Base-by-base conservation (phyloP, 2,329 filamentous ascomycete genomes). In the Diaporthe citrichinensis region DNA sequence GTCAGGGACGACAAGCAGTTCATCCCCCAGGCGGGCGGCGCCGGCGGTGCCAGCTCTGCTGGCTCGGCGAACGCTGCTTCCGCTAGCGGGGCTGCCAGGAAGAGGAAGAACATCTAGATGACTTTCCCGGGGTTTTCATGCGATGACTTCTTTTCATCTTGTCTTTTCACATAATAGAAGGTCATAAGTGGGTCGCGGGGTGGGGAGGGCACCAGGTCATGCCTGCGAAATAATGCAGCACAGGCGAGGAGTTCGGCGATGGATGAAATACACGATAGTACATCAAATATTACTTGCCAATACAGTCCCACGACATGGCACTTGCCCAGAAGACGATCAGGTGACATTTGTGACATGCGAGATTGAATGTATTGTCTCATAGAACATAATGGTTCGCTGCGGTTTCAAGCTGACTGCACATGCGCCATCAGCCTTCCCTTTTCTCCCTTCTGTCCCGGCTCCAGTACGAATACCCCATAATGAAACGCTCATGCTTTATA, bases 1-100 rank as follows among this genome's bases (percentile, higher is more conserved):
- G n/a, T 69, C 65, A 69, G 65, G 49, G 65, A 69, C 17, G 65
- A 69, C 49, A 12, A 69, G 65, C 65, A 69, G 65, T 69, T 69
- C 31, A 49, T 69, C 44, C 65, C 65, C 9, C 65, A 55, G 34
- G 46, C 31, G 8, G 65, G 46, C 49, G 44, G 44, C 10, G 25
- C 61, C 10, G n/a, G 36, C n/a, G n/a, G 61, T 25, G 58, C 34
- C 12, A 67, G 62, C 44, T 3, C 46, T 7, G 15, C 39, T 2
- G 25, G 59, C 62, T 53, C 62, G 31, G 62, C 62, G 23, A 68
- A 8, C 28, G n/a, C 23, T 55, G 65, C 65, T 7, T 41, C 46
- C 34, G 23, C 65, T 0, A 55, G 65, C 65, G 31, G 34, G 4
- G 49, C 65, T 55, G 65, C 65, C 31, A 69, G 49, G 49, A 69